These are phyloP conservation scores for Clonostachys rhizophaga DNA, from an alignment of 2,329 filamentous ascomycete species.

Conservation along the genomic window DNA sequence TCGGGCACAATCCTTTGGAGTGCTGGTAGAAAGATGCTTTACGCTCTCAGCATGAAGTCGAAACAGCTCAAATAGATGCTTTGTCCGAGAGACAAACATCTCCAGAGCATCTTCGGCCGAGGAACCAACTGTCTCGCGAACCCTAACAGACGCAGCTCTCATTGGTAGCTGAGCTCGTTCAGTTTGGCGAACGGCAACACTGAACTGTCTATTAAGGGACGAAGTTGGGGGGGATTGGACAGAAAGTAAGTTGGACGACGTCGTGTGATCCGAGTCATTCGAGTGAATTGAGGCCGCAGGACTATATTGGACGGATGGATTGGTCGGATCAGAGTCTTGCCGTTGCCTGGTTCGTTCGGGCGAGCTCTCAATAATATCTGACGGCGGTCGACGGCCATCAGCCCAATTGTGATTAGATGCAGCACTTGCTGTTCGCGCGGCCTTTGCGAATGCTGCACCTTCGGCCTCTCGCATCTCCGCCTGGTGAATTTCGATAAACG, in stretches of 20 bases:
- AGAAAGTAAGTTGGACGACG: too few relatives aligned
- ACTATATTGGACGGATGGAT: conserved; percentile 28
- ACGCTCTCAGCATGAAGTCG: conserved; percentile 71
- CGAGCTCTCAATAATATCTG: conserved; percentile 9
- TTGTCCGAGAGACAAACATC: conserved; percentile 66
- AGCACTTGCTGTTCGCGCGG: conserved; percentile 26
- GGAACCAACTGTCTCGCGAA: conserved; percentile 34
- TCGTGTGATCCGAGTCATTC: conserved; percentile 13
- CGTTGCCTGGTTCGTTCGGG: conserved; percentile 9
- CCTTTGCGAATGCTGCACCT: conserved; percentile 52
- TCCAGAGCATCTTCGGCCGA: conserved; percentile 62
- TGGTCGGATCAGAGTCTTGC: conserved; percentile 16
- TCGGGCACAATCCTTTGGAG: conserved; percentile 64
- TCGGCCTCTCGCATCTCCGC: conserved; percentile 58
- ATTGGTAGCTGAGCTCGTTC: not conserved
- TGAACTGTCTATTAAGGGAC: too few relatives aligned
- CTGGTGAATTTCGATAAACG: conserved; percentile 53
- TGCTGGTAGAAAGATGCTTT: conserved; percentile 58
- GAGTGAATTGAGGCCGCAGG: conserved; percentile 31
- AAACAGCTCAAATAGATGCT: conserved; percentile 73
- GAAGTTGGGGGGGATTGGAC: too few relatives aligned
- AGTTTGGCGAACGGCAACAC: too few relatives aligned
- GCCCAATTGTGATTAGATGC: conserved; percentile 23
- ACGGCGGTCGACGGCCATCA: conserved; percentile 10
- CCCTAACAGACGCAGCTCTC: conserved; percentile 24